Evolutionary conservation across 2,329 filamentous ascomycete species (phyloP), one percentile per base, ranked within the genome.

Genomic region (Botryotinia calthae): DNA sequence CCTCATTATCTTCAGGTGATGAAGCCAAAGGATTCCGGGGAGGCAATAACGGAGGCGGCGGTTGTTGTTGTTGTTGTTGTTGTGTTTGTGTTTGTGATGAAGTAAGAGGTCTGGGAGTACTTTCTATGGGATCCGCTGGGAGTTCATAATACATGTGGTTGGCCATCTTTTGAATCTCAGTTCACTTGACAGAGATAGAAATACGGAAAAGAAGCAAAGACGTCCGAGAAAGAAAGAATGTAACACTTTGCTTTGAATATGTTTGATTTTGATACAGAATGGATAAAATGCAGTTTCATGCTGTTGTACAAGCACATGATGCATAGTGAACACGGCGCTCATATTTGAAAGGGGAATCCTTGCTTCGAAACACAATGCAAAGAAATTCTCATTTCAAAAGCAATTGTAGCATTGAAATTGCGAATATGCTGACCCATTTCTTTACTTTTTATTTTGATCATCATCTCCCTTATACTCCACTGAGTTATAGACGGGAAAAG

Each of bases 291-390:
- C 22, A 34, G 44, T 56, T 71, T 65, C 69, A 71, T 56, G 42
- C 25, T 70, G 44, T 56, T 37, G 16, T 46, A 25, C 68, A 31
- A 64, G 68, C 42, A 62, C 68, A 70, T 42, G 44, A 70, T 71
- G 46, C 69, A 54, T 31, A n/a, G 69, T 64, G 59, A 71, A 66
- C 61, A 56, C 37, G 34, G 48, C 69, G 59, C 46, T 54, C 34
- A 54, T n/a, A 16, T 42, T 65, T 51, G n/a, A 58, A 56, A 66
- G 59, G 69, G 59, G 22, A 48, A 66, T 65, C 69, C 69, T 65
- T 37, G 59, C 65, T 71, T 65, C n/a, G n/a, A 40, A 61, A 51
- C 31, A 51, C 46, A 70, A 70, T 70, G 68, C 68, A 65, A 51
- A 20, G 42, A 48, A 64, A 70, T 28, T 54, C 10, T 42, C 44